Conservation (phyloP, 768 basidiomycete genomes). For the Leccinum fibrillosum region DNA sequence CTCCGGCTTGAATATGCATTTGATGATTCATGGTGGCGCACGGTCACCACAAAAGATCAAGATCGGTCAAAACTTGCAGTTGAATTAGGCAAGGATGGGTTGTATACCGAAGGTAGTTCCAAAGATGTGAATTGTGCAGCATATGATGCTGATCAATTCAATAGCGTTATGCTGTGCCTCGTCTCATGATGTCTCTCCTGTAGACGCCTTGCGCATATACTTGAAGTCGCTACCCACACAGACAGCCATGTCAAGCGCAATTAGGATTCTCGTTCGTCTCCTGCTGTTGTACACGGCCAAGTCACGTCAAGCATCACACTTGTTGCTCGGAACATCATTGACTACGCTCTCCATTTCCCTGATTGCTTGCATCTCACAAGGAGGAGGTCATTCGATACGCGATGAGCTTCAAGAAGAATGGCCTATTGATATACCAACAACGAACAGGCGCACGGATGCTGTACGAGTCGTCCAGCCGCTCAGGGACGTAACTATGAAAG, state of each 20-base stretch:
- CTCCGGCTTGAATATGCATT: conserved; percentile 75
- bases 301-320: conserved; percentile 61
- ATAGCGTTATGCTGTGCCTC: conserved; percentile 24
- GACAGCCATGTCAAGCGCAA: conserved; percentile 59
- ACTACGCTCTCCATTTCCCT: conserved; percentile 73
- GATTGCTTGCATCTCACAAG: conserved; percentile 72
- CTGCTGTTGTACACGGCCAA: conserved; percentile 66
- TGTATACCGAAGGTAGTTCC: conserved; percentile 27
- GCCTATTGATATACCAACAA: conserved; percentile 31
- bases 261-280: conserved; percentile 61
- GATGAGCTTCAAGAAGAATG: conserved; percentile 76
- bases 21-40: conserved; percentile 62
- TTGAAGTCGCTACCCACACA: conserved; percentile 69
- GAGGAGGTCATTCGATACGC: conserved; percentile 66
- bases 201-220: conserved; percentile 43
- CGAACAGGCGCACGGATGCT: background rate
- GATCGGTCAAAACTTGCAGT: conserved; percentile 34
- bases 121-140: background rate
- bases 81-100: conserved; percentile 54
- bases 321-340: conserved; percentile 76
- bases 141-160: conserved; percentile 1
- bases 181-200: conserved; percentile 15
- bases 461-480: conserved; percentile 66
- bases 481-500: conserved; percentile 72
- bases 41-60: conserved; percentile 34